phyloP scores from a whole-genome alignment of 1,284 basidiomycete genomes.

The Sanghuangporus weigelae region DNA sequence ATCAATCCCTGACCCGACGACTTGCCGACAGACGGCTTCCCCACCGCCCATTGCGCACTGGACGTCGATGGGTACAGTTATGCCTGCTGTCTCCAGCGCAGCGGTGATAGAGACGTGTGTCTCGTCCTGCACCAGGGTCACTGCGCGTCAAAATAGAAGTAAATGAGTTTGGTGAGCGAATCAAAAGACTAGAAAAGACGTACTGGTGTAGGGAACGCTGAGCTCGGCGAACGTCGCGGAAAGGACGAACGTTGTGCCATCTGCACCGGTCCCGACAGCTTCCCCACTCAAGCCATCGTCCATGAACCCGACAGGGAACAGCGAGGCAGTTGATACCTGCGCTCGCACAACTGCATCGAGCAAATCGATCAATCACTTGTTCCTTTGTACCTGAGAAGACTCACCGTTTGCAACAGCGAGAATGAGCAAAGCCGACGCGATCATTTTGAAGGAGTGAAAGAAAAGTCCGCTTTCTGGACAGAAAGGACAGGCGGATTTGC shows the following conservation, averaged over 20 bases:
- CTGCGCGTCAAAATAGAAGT: not conserved
- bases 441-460: not conserved
- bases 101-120: slow-evolving; percentile 14
- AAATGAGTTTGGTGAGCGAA: not conserved
- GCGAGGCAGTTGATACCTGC: slow-evolving; percentile 9
- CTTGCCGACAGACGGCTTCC: slow-evolving; percentile 9
- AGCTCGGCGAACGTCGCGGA: slow-evolving; percentile 4
- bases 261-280: slow-evolving; percentile 7
- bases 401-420: not conserved
- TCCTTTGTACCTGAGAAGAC: not conserved
- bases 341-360: not conserved
- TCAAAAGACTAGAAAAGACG: not conserved
- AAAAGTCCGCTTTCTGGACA: not conserved
- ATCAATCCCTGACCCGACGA: not conserved
- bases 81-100: slow-evolving; percentile 4
- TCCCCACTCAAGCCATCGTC: slow-evolving; percentile 6
- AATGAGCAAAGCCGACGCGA: not conserved
- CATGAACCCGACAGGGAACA: slow-evolving; percentile 10
- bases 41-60: slow-evolving; percentile 4
- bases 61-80: slow-evolving; percentile 4
- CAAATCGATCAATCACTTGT: not conserved
- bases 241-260: slow-evolving; percentile 12
- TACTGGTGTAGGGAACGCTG: slow-evolving; percentile 6
- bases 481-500: too few species aligned
- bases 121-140: slow-evolving; percentile 14